Conservation (phyloP, 2,329 filamentous ascomycete species). For the Leptographium wingfieldii region DNA sequence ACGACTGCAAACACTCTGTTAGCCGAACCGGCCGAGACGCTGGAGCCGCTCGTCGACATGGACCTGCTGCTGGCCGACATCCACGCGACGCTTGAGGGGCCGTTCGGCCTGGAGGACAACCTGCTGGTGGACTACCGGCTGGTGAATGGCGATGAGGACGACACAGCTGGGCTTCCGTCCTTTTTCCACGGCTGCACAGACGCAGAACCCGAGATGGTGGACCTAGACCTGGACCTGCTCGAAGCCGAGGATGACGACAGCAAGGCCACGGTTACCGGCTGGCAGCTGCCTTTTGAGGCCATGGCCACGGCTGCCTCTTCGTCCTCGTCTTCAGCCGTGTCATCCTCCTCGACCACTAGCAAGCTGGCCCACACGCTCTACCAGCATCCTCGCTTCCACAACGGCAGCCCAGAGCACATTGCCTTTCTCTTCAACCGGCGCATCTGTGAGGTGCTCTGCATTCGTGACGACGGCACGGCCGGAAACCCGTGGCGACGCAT, state of each 20-base stretch:
- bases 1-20: not conserved
- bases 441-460: constrained; percentile 4
- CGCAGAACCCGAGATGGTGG: not conserved
- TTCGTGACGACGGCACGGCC: not conserved
- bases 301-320: not conserved
- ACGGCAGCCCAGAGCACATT: constrained; percentile 4
- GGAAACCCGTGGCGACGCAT: constrained; percentile 5
- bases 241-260: not conserved
- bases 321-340: not conserved
- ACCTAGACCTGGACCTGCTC: not conserved
- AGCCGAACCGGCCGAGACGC: not conserved
- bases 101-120: not conserved
- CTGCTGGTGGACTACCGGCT: not conserved
- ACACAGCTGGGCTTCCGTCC: not conserved
- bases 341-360: not conserved
- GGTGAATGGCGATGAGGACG: not conserved
- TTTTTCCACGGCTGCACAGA: not conserved
- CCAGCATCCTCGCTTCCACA: not conserved
- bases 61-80: not conserved
- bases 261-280: not conserved
- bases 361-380: not conserved
- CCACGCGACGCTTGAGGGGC: not conserved
- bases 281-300: not conserved
- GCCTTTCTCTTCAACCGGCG: constrained; percentile 1
- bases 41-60: not conserved